Evolutionary conservation across 345 rosid genomes (phyloP), one percentile per base, ranked within the genome.

Genomic region (Physaria fendleri): DNA sequence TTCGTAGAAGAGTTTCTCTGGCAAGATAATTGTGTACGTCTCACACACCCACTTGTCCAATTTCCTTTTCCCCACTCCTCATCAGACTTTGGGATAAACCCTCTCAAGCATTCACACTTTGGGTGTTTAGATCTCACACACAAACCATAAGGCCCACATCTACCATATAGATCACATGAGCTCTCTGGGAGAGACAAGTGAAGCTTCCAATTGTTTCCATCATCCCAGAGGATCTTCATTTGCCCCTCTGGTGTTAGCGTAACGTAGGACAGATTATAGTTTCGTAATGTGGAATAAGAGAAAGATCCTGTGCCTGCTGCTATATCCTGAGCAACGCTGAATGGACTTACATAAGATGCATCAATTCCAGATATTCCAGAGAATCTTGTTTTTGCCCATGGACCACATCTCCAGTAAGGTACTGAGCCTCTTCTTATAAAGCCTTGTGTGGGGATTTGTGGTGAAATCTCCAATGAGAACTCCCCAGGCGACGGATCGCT

Each of bases 381-480:
- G 51, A 69, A 69, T 25, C 68, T 69, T 43, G 59, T 55, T 17
- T 14, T 62, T 8, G 67, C 68, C 74, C 74, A 69, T 16, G 62
- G 68, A 60, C 74, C 74, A 35, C 28, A 28, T 69, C 74, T 69
- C 68, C 68, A 69, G 25, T 62, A 38, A 27, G 74, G 74, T 18
- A 0, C 4, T 2, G 51, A 69, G 18, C 55, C 48, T 53, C 20
- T 60, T 18, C 47, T 42, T 34, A 60, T 60, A 33, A 62, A 18
- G 4, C 38, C 69, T 48, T 70, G 69, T 8, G 17, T 23, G 3
- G 74, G 74, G 30, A 48, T 13, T 17, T 70, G 68, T 56, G 69
- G 15, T 13, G 69, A 29, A 18, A 63, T 62, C 69, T 63, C 69
- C 32, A 45, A 12, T 23, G 62, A 22, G 42, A 70, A 70, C 7